These are phyloP conservation scores for Coemansia sp. DNA, from an alignment of 192 early-diverging fungal genomes.

Conservation along the genomic window DNA sequence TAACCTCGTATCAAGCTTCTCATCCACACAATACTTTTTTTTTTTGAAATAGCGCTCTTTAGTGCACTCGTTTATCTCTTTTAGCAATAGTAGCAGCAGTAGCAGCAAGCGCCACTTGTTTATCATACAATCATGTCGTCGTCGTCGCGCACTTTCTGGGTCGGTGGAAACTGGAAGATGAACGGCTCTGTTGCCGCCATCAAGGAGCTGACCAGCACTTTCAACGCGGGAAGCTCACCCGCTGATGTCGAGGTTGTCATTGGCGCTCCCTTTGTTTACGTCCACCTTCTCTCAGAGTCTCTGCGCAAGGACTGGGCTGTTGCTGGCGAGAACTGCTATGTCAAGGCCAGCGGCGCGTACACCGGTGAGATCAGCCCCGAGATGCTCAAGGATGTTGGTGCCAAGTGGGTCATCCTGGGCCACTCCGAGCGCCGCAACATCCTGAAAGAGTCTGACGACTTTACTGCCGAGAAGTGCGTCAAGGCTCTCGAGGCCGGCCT, in stretches of 20 bases:
- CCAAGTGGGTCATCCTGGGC: conserved; percentile 96
- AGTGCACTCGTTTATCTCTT: too few species aligned
- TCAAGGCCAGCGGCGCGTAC: conserved; percentile 84
- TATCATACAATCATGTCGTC: conserved; percentile 7
- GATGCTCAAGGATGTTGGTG: conserved; percentile 92
- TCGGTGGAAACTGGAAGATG: conserved; percentile 96
- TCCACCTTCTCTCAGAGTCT: conserved; percentile 72
- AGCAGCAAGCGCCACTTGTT: too few species aligned
- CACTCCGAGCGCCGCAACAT: conserved; percentile 98
- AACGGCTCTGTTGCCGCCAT: conserved; percentile 82
- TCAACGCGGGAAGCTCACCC: conserved; percentile 72
- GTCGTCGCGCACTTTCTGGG: conserved; percentile 77
- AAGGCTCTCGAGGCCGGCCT: conserved; percentile 86
- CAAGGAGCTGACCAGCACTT: conserved; percentile 67
- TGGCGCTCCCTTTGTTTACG: conserved; percentile 90
- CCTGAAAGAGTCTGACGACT: conserved; percentile 84
- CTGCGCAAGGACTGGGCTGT: conserved; percentile 84
- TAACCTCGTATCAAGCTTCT: too few species aligned
- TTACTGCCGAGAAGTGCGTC: conserved; percentile 85
- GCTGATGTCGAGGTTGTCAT: conserved; percentile 89
- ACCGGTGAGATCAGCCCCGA: conserved; percentile 96
- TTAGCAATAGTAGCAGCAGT: background rate
- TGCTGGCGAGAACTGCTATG: conserved; percentile 94
- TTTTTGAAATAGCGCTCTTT: too few species aligned
- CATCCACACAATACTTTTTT: too few species aligned